Base-by-base conservation (phyloP, 768 basidiomycete species). In the Tulasnella sp. region DNA sequence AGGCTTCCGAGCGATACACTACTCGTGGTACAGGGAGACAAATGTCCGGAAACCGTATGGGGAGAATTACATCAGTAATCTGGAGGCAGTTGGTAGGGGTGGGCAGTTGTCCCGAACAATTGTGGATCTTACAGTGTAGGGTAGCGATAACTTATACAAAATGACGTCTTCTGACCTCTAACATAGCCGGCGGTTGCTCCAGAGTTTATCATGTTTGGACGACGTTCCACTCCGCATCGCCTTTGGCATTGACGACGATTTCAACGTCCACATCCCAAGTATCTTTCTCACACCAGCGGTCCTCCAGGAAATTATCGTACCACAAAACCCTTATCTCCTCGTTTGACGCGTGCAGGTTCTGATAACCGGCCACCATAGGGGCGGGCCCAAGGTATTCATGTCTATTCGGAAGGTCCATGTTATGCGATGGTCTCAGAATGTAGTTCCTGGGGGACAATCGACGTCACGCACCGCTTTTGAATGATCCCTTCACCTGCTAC, bases 401-500 rank as follows among this genome's bases (percentile, higher is more conserved):
- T 27, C 55, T 57, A 43, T 15, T 27, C 25, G 19, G 23, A 32
- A 45, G n/a, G 40, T 4, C 15, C 4, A 48, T 45, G 37, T 39
- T 14, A 35, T 4, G 7, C 34, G 4, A 4, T 8, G 4, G 35
- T 31, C 7, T 37, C n/a, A 9, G 36, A 9, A 49, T 49, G 46
- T n/a, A n/a, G 9, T 37, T 37, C 46, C 3, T 52, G 8, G 12
- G n/a, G 40, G n/a, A n/a, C 5, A n/a, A 19, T 27, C 19, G 21
- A 5, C 21, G 34, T 39, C 42, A n/a, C 55, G 11, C 19, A 57
- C 55, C 42, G 41, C 25, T 49, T 57, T n/a, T 57, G 41, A 12
- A 45, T 57, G 41, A 57, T 39, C 6, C 55, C 55, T 37, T 57
- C 55, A 15, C 55, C 55, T 2, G 55, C 55, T 12, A 57, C 55